These are phyloP conservation scores for Venturia asperata DNA, from an alignment of 2,329 filamentous ascomycete species.

Conservation along the genomic window DNA sequence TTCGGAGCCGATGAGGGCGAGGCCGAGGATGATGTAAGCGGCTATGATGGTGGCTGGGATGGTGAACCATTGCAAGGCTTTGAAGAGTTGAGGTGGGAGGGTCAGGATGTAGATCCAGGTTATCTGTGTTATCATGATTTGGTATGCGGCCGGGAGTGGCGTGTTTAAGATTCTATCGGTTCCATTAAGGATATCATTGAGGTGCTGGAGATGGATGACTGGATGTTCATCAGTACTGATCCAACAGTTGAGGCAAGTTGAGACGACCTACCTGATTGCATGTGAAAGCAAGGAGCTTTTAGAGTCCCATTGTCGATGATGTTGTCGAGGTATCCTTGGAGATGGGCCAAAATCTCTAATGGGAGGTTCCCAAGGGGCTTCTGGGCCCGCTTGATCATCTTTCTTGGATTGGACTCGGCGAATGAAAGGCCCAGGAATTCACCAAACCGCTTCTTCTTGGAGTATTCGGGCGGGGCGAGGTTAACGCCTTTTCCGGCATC, in stretches of 20 bases:
- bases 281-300: constrained; percentile 52
- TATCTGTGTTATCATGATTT: constrained; percentile 77
- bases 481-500: constrained; percentile 42
- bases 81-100: constrained; percentile 72
- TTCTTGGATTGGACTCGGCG: constrained; percentile 69
- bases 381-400: constrained; percentile 64
- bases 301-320: constrained; percentile 52
- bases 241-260: not conserved
- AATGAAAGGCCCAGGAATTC: constrained; percentile 72
- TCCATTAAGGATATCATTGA: constrained; percentile 67
- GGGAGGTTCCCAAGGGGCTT: constrained; percentile 76
- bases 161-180: constrained; percentile 76
- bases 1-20: constrained; percentile 68
- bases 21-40: constrained; percentile 75
- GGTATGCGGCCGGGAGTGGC: constrained; percentile 74
- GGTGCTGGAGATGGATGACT: constrained; percentile 39
- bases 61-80: constrained; percentile 60
- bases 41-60: constrained; percentile 63
- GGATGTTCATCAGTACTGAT: not conserved
- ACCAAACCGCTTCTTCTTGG: constrained; percentile 55
- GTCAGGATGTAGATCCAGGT: constrained; percentile 77
- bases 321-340: constrained; percentile 59
- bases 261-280: constrained; percentile 39
- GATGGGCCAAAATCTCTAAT: constrained; percentile 68
- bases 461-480: constrained; percentile 29